A percentile compares a stretch with the other conserved stretches of the same genome.
These are phyloP conservation scores for Pythium volutum DNA, from an alignment of 352 stramenopile species.

Conservation along the genomic window DNA sequence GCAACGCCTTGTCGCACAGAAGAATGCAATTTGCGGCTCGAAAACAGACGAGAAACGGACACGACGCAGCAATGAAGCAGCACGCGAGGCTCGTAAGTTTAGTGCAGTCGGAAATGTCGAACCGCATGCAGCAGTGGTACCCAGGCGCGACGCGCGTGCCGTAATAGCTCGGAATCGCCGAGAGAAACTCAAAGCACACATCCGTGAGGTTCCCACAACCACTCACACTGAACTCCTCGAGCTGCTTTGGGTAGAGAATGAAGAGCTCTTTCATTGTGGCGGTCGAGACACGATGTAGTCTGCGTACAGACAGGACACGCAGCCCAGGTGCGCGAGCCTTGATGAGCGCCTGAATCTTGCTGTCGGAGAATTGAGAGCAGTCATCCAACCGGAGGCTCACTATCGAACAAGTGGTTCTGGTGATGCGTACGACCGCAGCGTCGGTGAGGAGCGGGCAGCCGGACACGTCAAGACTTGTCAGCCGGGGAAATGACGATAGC, in stretches of 20 bases:
- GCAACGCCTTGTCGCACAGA: slow-evolving; percentile 59
- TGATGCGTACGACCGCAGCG: slow-evolving; percentile 31
- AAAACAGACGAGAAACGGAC: slow-evolving; percentile 48
- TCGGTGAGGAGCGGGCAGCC: slow-evolving; percentile 62
- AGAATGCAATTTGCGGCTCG: slow-evolving; percentile 37
- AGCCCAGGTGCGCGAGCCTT: slow-evolving; percentile 32
- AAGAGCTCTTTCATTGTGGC: slow-evolving; percentile 48
- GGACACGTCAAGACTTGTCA: slow-evolving; percentile 45
- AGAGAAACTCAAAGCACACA: slow-evolving; percentile 51
- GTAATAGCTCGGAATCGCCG: slow-evolving; percentile 49
- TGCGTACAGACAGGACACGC: slow-evolving; percentile 40
- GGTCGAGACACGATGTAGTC: slow-evolving; percentile 38
- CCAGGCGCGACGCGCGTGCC: slow-evolving; percentile 39
- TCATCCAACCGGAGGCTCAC: slow-evolving; percentile 44
- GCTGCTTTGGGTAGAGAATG: slow-evolving; percentile 33
- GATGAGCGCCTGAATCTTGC: slow-evolving; percentile 35
- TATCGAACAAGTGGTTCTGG: slow-evolving; percentile 39
- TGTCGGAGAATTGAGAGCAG: slow-evolving; percentile 43
- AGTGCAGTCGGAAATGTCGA: slow-evolving; percentile 59
- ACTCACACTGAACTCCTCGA: slow-evolving; percentile 63
- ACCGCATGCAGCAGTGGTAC: slow-evolving; percentile 37
- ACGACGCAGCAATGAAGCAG: slow-evolving; percentile 59
- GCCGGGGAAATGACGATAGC: slow-evolving; percentile 29
- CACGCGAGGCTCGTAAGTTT: slow-evolving; percentile 52
- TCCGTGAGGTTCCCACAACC: slow-evolving; percentile 50